Evolutionary conservation across 805 yeast genomes (phyloP).

Genomic region (Kodamaea hsintzibuensis): DNA sequence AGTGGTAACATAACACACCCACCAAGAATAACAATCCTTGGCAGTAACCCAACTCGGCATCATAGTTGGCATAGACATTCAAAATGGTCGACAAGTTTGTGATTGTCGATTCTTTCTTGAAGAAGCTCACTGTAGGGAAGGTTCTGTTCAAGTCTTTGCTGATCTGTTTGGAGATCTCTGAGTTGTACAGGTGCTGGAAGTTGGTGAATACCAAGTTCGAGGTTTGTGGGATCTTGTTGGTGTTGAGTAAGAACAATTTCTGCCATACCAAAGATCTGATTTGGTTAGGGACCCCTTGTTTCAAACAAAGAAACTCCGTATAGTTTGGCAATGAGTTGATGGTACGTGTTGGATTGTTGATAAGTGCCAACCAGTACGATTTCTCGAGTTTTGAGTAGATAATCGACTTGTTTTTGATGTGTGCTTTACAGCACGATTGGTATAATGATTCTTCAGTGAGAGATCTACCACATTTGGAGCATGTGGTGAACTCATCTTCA

Average conservation of each 20-base stretch:
- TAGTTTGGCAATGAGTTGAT: conserved; percentile 49
- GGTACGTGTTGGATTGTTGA: conserved; percentile 46
- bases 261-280: conserved; percentile 49
- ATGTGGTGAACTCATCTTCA: conserved; percentile 35
- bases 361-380: conserved; percentile 46
- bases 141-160: conserved; percentile 61
- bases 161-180: conserved; percentile 45
- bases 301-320: conserved; percentile 43
- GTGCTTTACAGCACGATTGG: conserved; percentile 27
- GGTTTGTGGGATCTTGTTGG: conserved; percentile 34
- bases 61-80: conserved; percentile 64
- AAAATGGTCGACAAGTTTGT: conserved; percentile 51
- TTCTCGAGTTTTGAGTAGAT: conserved; percentile 31
- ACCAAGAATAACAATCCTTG: conserved; percentile 67
- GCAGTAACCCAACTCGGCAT: conserved; percentile 66
- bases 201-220: conserved; percentile 34
- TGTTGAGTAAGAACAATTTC: conserved; percentile 32
- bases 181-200: conserved; percentile 44
- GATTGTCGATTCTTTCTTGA: conserved; percentile 45
- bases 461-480: conserved; percentile 30
- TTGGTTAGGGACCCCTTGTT: conserved; percentile 47
- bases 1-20: conserved; percentile 52
- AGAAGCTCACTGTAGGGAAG: conserved; percentile 54
- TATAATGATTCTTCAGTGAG: conserved; percentile 14
- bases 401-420: conserved; percentile 17